Evolutionary conservation across 306 rosid genomes (phyloP).

Genomic region (Cucurbita maxima): DNA sequence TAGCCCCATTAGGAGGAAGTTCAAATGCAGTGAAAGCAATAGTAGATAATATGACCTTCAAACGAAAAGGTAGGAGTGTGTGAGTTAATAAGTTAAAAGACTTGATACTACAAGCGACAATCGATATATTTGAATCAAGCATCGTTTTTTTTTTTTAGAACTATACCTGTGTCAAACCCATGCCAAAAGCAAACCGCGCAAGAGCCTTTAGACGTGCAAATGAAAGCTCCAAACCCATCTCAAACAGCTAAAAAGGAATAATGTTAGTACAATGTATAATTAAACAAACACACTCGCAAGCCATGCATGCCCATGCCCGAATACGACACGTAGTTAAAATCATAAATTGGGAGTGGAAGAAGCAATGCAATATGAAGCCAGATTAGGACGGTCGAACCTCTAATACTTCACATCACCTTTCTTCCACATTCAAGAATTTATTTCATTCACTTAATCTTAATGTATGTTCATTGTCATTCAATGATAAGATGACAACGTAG

Average conservation of each 20-base stretch:
- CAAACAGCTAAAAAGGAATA: slow-evolving; percentile 57
- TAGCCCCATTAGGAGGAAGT: slow-evolving; percentile 94
- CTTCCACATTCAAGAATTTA: neutral
- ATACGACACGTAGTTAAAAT: neutral
- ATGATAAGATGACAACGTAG: neutral
- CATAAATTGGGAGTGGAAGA: neutral
- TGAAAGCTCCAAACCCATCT: slow-evolving; percentile 99
- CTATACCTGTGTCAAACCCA: slow-evolving; percentile 95
- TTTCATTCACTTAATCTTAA: neutral
- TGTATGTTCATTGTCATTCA: neutral
- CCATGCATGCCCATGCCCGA: neutral
- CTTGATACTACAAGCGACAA: neutral
- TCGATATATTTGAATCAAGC: neutral
- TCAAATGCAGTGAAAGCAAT: slow-evolving; percentile 96
- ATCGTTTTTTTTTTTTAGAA: neutral
- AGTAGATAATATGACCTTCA: slow-evolving; percentile 84
- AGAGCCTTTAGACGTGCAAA: slow-evolving; percentile 96
- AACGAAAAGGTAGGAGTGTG: slow-evolving; percentile 11
- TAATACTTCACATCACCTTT: neutral
- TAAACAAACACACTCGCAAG: neutral
- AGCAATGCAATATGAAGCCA: neutral
- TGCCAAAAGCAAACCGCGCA: slow-evolving; percentile 87
- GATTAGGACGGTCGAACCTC: neutral
- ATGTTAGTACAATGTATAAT: neutral
- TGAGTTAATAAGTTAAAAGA: neutral